A percentile compares a stretch with the other conserved stretches of the same genome.
Conservation (phyloP, 441 rosid genomes). For the Flueggea neowawraea region DNA sequence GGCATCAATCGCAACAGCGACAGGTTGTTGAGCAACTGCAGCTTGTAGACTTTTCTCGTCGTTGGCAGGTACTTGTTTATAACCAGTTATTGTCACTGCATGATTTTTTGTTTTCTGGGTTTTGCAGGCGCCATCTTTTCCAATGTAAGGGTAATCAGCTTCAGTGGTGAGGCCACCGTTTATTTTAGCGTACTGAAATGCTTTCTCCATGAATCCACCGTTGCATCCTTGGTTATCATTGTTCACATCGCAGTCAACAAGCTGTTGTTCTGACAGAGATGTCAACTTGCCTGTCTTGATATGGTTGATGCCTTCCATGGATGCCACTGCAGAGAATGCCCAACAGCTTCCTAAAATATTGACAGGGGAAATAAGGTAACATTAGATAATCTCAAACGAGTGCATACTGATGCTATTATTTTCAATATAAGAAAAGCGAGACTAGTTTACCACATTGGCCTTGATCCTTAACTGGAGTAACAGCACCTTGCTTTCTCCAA, state of each 20-base stretch:
- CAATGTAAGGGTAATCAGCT: constrained; percentile 54
- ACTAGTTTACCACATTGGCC: constrained; percentile 64
- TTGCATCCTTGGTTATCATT: constrained; percentile 49
- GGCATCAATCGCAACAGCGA: constrained; percentile 78
- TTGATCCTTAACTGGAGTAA: constrained; percentile 66
- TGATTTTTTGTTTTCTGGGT: constrained; percentile 22
- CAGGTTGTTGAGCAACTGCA: constrained; percentile 61
- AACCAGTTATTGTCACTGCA: constrained; percentile 42
- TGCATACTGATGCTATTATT: background rate
- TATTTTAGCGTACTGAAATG: constrained; percentile 42
- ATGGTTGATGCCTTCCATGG: constrained; percentile 72
- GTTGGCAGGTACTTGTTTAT: constrained; percentile 27
- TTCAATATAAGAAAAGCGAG: too few species aligned
- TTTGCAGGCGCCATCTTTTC: constrained; percentile 39
- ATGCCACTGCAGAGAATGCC: constrained; percentile 89
- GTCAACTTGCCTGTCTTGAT: constrained; percentile 57
- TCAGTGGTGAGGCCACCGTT: constrained; percentile 57
- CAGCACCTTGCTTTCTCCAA: constrained; percentile 76
- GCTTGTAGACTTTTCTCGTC: constrained; percentile 41
- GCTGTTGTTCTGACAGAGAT: constrained; percentile 77
- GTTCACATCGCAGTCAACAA: constrained; percentile 62
- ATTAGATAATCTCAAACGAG: background rate
- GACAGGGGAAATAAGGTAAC: background rate
- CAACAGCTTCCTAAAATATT: constrained; percentile 69
- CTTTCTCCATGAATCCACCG: constrained; percentile 72